Evolutionary conservation across 495 filamentous ascomycete genomes (phyloP), one percentile per base, ranked within the genome.

Genomic region (Xylaria flabelliformis): DNA sequence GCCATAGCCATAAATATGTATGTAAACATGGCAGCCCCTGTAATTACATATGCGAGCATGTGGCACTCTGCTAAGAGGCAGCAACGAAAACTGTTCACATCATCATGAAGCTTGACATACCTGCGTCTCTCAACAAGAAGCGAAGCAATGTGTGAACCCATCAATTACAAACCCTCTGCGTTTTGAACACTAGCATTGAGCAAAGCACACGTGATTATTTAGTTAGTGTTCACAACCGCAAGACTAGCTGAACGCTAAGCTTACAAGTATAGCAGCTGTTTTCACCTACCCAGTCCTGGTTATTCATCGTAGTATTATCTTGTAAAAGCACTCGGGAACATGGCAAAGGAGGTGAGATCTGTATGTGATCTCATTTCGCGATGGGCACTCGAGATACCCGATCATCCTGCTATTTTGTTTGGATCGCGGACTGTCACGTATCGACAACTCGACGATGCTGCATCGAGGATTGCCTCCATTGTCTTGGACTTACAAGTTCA

Each of bases 331-430:
- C 50, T n/a, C n/a, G 2, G 21, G 4, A 9, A n/a, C 21, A 53
- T 53, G 50, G n/a, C 24, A 6, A 21, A 56, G 24, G 26, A 26
- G 9, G 24, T 17, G 4, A 32, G 9, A 56, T 56, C 59, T 26
- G 59, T 63, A 17, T 41, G 34, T 21, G 59, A 63, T 63, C 36
- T 63, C 21, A 41, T 63, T 26, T 17, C 13, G 8, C 59, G 21
- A n/a, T 64, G 69, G 58, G 69, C 69, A 4, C 58, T 6, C 9
- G 42, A 71, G 24, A 6, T 1, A 29, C 69, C 69, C n/a, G 32
- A 71, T n/a, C 58, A 64, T 15, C 48, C 59, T 24, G 69, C 69
- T 56, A 55, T 62, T 21, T 51, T 48, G 48, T 64, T 51, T 46
- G 46, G 55, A 19, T 55, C 41, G 24, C 26, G 46, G 32, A 64